phyloP scores from a whole-genome alignment of 305 asterid species.

The Solanum chacoense region DNA sequence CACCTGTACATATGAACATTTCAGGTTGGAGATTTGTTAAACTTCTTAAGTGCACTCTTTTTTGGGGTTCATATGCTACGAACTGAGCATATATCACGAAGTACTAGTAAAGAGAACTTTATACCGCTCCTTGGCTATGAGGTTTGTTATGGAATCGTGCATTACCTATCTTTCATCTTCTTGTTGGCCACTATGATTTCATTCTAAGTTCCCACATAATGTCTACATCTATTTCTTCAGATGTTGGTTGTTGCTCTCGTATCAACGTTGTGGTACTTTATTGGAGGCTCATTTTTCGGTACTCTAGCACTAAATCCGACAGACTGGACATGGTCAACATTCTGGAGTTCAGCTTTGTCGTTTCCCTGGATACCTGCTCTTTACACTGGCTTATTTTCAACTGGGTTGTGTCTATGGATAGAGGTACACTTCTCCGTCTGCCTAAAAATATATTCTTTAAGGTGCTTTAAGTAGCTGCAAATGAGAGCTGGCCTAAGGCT shows the following conservation, averaged over 20 bases:
- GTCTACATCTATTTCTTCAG: not conserved
- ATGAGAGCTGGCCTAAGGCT: not conserved
- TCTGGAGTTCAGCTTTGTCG: not conserved
- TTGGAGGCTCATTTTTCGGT: not conserved
- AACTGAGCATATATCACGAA: not conserved
- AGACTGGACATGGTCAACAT: not conserved
- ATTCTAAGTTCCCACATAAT: not conserved
- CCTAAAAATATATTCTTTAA: not conserved
- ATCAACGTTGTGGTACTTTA: not conserved
- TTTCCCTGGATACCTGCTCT: not conserved
- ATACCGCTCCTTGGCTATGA: not conserved
- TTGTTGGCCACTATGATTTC: not conserved
- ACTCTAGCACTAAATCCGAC: not conserved
- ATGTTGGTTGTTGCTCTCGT: not conserved
- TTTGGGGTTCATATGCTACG: not conserved
- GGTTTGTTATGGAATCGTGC: not conserved
- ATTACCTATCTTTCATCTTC: not conserved
- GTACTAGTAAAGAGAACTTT: not conserved
- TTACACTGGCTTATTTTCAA: not conserved
- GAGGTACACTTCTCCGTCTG: not conserved
- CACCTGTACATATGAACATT: not conserved
- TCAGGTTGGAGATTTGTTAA: not conserved
- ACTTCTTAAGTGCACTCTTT: not conserved
- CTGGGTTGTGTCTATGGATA: not conserved
- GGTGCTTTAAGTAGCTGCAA: not conserved